Conservation (phyloP, 495 filamentous ascomycete species). For the Cenococcum geophilum region DNA sequence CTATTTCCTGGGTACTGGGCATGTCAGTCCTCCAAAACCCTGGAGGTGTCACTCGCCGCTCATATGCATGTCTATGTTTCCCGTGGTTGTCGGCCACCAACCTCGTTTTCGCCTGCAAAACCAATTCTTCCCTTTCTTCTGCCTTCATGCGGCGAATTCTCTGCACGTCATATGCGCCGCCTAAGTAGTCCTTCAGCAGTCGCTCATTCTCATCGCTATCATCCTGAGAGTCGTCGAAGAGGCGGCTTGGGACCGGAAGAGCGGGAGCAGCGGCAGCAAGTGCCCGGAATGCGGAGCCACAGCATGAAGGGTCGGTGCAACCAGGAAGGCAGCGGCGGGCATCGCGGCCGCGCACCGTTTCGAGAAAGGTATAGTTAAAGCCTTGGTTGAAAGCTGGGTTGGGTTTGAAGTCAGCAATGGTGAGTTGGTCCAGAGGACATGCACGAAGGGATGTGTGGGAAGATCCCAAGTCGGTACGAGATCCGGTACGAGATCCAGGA, state of each 20-base stretch:
- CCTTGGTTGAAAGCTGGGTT: conserved; percentile 72
- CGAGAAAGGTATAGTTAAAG: conserved; percentile 63
- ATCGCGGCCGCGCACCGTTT: conserved; percentile 66
- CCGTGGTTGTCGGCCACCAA: conserved; percentile 65
- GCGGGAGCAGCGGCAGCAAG: conserved; percentile 42
- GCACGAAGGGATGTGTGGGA: conserved; percentile 23
- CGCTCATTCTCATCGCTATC: conserved; percentile 45
- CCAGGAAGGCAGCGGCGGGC: conserved; percentile 71
- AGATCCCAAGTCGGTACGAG: neutral
- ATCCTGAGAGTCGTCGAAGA: conserved; percentile 27
- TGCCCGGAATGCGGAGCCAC: conserved; percentile 63
- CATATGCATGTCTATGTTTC: conserved; percentile 68
- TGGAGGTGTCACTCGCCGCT: conserved; percentile 63
- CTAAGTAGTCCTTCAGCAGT: conserved; percentile 63
- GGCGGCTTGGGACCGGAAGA: conserved; percentile 9
- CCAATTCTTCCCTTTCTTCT: conserved; percentile 49
- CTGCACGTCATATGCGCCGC: conserved; percentile 41
- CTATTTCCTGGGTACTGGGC: conserved; percentile 73
- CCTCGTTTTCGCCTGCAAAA: conserved; percentile 62
- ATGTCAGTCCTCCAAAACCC: conserved; percentile 90
- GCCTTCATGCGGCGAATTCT: conserved; percentile 20
- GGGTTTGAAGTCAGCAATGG: conserved; percentile 66
- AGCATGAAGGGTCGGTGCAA: conserved; percentile 71
- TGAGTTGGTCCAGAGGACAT: conserved; percentile 24
- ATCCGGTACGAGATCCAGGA: no score